Conservation (phyloP, 495 filamentous ascomycete species). For the Parathielavia hyrcaniae region DNA sequence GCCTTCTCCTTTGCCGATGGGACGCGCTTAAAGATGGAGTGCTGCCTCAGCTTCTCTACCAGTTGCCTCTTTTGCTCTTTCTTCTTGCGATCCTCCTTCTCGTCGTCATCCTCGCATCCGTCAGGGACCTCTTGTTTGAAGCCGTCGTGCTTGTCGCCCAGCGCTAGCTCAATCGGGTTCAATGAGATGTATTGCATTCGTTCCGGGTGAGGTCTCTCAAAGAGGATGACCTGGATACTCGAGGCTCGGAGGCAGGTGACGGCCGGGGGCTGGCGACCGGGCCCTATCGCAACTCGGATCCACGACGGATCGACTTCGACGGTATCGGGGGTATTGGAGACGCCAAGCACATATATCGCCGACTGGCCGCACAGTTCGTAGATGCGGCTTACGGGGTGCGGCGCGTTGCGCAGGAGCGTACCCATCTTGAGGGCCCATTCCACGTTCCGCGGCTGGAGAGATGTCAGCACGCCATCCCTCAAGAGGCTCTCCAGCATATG, state of each 20-base stretch:
- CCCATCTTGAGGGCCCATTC: conserved; percentile 81
- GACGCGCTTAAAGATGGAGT: conserved; percentile 70
- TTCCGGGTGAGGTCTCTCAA: conserved; percentile 74
- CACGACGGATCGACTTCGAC: conserved; percentile 59
- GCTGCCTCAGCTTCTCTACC: conserved; percentile 83
- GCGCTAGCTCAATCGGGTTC: conserved; percentile 76
- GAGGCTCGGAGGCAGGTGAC: conserved; percentile 63
- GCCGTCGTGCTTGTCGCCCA: conserved; percentile 63
- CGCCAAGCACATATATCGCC: conserved; percentile 78
- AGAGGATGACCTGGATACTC: conserved; percentile 81
- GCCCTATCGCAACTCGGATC: conserved; percentile 59
- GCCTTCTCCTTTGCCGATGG: conserved; percentile 77
- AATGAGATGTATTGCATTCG: conserved; percentile 97
- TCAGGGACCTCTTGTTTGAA: conserved; percentile 30
- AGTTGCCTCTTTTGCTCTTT: conserved; percentile 52
- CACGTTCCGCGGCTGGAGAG: conserved; percentile 56
- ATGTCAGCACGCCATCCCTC: conserved; percentile 9
- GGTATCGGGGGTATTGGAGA: conserved; percentile 55
- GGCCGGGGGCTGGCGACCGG: conserved; percentile 54
- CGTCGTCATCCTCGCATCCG: conserved; percentile 56
- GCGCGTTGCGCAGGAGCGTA: conserved; percentile 74
- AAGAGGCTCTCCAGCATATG: background rate
- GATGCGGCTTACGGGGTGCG: conserved; percentile 73
- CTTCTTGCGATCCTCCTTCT: conserved; percentile 52
- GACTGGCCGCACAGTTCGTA: conserved; percentile 76